A percentile compares a stretch with the other conserved stretches of the same genome.
Conservation (phyloP, 352 stramenopile species). For the Saprolegnia diclina region DNA sequence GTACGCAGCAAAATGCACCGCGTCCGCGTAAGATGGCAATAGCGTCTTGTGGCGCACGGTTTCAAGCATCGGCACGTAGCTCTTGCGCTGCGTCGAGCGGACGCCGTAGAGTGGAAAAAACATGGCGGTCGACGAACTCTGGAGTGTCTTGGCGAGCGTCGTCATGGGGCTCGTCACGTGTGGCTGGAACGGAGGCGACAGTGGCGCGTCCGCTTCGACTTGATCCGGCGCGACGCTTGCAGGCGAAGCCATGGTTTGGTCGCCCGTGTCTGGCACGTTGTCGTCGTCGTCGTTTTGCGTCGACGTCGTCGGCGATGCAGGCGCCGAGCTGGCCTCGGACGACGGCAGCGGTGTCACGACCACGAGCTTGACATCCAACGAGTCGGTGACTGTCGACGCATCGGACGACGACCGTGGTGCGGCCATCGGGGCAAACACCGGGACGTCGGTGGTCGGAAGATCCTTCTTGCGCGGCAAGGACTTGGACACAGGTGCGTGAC, state of each 20-base stretch:
- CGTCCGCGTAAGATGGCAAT: neutral
- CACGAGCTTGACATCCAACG: conserved; percentile 1
- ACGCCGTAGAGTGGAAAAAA: conserved; percentile 15
- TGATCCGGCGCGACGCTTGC: neutral
- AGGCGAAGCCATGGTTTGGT: no score
- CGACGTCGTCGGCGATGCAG: neutral
- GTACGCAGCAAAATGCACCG: conserved; percentile 1
- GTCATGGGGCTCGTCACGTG: neutral
- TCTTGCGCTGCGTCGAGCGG: neutral
- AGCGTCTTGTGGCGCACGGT: neutral
- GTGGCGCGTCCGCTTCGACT: neutral
- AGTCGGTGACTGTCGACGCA: conserved; percentile 4
- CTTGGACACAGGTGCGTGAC: neutral
- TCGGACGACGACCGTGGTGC: neutral
- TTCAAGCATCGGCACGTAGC: conserved; percentile 12
- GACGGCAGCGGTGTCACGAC: neutral
- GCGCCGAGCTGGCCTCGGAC: neutral
- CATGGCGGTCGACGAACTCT: neutral
- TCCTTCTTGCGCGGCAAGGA: neutral
- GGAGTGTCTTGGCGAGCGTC: neutral
- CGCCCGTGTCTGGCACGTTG: no score
- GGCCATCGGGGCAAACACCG: neutral
- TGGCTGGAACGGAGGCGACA: neutral
- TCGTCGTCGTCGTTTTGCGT: no score
- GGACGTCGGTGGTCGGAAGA: no score